phyloP scores from a whole-genome alignment of 1,139 yeast species.

The Pichia sp. region DNA sequence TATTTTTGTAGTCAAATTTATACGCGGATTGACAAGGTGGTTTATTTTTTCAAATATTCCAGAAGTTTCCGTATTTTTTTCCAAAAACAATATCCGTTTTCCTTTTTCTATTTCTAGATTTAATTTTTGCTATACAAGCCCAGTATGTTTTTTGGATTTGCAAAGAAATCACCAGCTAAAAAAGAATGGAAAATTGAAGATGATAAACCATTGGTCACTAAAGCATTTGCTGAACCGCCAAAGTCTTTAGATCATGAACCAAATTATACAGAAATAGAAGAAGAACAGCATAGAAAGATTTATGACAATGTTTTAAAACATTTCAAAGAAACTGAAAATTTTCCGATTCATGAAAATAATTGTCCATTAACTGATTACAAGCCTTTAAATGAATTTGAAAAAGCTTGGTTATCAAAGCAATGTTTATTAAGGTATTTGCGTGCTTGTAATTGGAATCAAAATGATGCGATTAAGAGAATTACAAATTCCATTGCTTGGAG shows the following conservation, averaged over 20 bases:
- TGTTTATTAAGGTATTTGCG: constrained; percentile 80
- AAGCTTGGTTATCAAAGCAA: constrained; percentile 85
- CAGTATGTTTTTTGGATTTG: too few relatives aligned
- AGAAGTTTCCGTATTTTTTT: too few relatives aligned
- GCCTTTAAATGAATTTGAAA: constrained; percentile 54
- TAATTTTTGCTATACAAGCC: too few relatives aligned
- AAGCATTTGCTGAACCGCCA: constrained; percentile 22
- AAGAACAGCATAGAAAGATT: constrained; percentile 49
- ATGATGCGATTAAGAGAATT: constrained; percentile 65
- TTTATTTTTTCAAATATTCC: too few relatives aligned
- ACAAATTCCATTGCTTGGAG: constrained; percentile 43
- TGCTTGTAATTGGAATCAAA: constrained; percentile 81
- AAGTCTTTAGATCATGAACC: constrained; percentile 15
- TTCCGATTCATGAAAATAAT: constrained; percentile 38
- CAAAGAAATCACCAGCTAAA: constrained; percentile 16
- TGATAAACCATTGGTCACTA: constrained; percentile 18
- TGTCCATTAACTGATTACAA: constrained; percentile 18
- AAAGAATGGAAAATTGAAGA: constrained; percentile 26
- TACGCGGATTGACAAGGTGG: too few relatives aligned
- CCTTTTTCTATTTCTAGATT: background rate
- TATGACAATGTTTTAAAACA: constrained; percentile 53
- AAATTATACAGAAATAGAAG: constrained; percentile 23
- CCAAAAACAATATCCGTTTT: background rate
- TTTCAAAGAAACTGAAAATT: constrained; percentile 36
- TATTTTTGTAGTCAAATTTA: too few relatives aligned